Conservation (phyloP, 495 filamentous ascomycete species). For the Ramalina intermedia region DNA sequence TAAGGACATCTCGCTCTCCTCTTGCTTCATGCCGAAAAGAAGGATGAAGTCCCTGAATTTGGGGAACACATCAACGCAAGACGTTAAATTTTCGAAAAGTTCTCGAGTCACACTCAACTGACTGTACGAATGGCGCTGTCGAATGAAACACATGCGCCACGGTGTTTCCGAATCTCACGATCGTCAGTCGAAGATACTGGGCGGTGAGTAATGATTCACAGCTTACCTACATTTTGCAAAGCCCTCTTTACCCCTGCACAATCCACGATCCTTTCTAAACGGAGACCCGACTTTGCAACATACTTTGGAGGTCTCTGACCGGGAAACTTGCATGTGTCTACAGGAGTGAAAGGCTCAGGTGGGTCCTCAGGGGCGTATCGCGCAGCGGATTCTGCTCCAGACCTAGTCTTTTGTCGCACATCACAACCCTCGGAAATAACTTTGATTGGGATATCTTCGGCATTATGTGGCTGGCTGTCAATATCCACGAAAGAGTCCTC, state of each 20-base stretch:
- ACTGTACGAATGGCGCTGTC: slow-evolving; percentile 11
- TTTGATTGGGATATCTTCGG: background rate
- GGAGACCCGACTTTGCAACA: background rate
- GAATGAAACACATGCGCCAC: slow-evolving; percentile 1
- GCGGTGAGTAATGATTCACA: background rate
- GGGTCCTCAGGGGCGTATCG: too few relatives aligned
- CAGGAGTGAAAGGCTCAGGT: too few relatives aligned
- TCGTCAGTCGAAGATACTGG: background rate
- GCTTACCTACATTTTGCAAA: background rate
- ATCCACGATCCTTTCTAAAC: background rate
- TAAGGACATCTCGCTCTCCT: slow-evolving; percentile 11
- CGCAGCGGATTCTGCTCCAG: too few relatives aligned
- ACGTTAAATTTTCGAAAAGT: slow-evolving; percentile 9
- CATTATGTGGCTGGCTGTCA: background rate
- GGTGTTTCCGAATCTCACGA: background rate
- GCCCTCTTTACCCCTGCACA: background rate
- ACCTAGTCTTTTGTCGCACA: too few relatives aligned
- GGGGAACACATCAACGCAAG: slow-evolving; percentile 7
- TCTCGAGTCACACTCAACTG: slow-evolving; percentile 7
- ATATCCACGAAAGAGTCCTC: slow-evolving; percentile 1
- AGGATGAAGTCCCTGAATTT: slow-evolving; percentile 14
- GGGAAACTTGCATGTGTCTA: background rate
- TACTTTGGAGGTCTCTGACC: background rate
- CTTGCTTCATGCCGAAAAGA: slow-evolving; percentile 12
- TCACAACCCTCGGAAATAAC: background rate